Percentiles rank a stretch among this genome's conserved stretches.
Evolutionary conservation across 768 basidiomycete genomes (phyloP).

Genomic region (Macrolepiota albuminosa): DNA sequence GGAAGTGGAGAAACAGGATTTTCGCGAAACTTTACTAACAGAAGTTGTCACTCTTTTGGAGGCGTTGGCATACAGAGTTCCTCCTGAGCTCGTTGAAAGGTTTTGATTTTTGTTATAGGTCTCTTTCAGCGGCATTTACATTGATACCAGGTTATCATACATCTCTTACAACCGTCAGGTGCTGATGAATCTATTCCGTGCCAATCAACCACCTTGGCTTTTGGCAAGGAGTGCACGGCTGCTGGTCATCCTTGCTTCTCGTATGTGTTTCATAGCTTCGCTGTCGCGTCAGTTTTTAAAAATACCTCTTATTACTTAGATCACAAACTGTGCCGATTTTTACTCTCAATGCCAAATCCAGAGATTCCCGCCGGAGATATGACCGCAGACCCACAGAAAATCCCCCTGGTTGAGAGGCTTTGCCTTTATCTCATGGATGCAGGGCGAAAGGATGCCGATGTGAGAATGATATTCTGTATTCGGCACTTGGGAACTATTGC

Average conservation of each 20-base stretch:
- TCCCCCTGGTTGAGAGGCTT: constrained; percentile 42
- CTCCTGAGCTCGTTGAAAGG: constrained; percentile 38
- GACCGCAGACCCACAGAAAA: constrained; percentile 22
- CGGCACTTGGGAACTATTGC: background rate
- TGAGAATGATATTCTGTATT: constrained; percentile 16
- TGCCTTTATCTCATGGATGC: constrained; percentile 46
- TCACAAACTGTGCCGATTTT: constrained; percentile 31
- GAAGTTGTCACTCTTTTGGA: constrained; percentile 49
- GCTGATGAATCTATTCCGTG: constrained; percentile 44
- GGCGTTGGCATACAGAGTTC: constrained; percentile 42
- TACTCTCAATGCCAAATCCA: constrained; percentile 34
- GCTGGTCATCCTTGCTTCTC: constrained; percentile 49
- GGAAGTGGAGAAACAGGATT: constrained; percentile 24
- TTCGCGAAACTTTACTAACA: constrained; percentile 30
- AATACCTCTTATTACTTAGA: constrained; percentile 27
- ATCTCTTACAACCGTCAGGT: constrained; percentile 39
- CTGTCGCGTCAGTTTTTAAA: background rate
- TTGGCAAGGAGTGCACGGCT: constrained; percentile 44
- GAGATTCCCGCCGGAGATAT: constrained; percentile 16
- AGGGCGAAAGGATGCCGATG: constrained; percentile 35
- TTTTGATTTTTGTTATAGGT: constrained; percentile 15
- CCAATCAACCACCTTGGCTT: constrained; percentile 47
- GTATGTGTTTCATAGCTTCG: constrained; percentile 30
- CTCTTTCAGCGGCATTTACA: background rate
- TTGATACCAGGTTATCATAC: constrained; percentile 10